phyloP scores from a whole-genome alignment of 257 asterid species.

The Verbascum thapsus region DNA sequence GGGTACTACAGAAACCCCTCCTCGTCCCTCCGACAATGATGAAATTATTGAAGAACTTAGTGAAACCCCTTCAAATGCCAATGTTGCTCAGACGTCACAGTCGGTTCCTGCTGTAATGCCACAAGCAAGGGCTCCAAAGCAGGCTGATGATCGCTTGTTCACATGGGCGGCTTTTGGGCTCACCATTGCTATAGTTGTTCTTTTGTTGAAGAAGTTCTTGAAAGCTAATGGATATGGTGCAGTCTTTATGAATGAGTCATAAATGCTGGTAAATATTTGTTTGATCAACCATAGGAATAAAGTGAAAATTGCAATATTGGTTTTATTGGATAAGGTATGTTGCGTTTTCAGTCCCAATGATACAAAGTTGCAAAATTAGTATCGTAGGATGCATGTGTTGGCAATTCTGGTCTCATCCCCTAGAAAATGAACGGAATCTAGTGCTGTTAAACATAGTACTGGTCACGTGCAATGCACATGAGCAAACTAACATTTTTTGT shows the following conservation, averaged over 20 bases:
- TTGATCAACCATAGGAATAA: no score
- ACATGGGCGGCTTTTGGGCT: conserved; percentile 76
- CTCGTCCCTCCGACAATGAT: conserved; percentile 29
- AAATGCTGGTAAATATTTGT: conserved; percentile 13
- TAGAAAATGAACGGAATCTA: no score
- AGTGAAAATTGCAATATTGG: no score
- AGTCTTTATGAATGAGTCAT: conserved; percentile 60
- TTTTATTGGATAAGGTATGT: no score
- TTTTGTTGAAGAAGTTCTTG: conserved; percentile 66
- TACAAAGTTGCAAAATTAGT: no score
- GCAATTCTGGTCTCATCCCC: no score
- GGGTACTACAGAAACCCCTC: conserved; percentile 32
- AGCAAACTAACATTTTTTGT: no score
- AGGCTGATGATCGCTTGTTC: conserved; percentile 50
- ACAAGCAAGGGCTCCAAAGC: conserved; percentile 39
- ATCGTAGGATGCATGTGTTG: no score
- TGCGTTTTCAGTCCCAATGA: no score
- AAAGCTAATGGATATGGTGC: conserved; percentile 65
- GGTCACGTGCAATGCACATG: no score
- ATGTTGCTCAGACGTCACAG: conserved; percentile 36
- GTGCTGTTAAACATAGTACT: no score
- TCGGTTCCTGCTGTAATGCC: conserved; percentile 34
- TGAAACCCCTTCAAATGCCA: conserved; percentile 36
- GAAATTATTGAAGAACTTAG: conserved; percentile 36
- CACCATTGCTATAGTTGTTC: conserved; percentile 59